Evolutionary conservation across 2,329 filamentous ascomycete species (phyloP).

Genomic region (Trichoderma sp.): DNA sequence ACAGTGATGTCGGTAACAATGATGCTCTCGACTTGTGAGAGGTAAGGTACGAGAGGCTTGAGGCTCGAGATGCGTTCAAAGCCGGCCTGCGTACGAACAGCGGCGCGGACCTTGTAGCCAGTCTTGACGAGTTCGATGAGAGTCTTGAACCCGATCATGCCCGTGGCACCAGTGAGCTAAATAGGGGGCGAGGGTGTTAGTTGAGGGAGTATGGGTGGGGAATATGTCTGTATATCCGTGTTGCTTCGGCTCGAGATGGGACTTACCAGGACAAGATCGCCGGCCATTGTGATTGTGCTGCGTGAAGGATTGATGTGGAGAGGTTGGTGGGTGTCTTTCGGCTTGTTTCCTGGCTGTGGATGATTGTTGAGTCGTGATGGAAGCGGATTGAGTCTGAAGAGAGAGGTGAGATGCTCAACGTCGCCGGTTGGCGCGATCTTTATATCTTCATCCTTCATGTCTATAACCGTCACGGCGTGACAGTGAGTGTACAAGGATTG

Average conservation of each 20-base stretch:
- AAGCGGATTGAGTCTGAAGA: not conserved
- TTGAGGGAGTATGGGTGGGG: not conserved
- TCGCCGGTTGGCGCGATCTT: not conserved
- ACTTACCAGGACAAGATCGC: conserved; percentile 27
- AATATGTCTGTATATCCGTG: not conserved
- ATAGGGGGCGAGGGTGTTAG: not conserved
- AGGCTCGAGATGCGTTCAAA: conserved; percentile 29
- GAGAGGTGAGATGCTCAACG: not conserved
- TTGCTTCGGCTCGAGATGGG: not conserved
- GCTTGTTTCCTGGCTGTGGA: not conserved
- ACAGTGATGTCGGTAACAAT: conserved; percentile 44
- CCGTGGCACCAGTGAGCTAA: conserved; percentile 38
- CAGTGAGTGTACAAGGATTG: no score
- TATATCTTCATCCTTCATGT: conserved; percentile 16
- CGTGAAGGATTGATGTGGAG: not conserved
- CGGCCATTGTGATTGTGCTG: conserved; percentile 16
- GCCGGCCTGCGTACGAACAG: conserved; percentile 35
- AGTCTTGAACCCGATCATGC: conserved; percentile 38
- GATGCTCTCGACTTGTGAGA: conserved; percentile 33
- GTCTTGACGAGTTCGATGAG: conserved; percentile 34
- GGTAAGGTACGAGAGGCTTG: conserved; percentile 15
- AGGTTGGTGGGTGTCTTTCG: not conserved
- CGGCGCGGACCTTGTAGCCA: conserved; percentile 38
- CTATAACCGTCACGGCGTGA: no score
- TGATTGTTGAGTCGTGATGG: not conserved